Conservation (phyloP, 768 basidiomycete species). For the Arthromyces matolae region DNA sequence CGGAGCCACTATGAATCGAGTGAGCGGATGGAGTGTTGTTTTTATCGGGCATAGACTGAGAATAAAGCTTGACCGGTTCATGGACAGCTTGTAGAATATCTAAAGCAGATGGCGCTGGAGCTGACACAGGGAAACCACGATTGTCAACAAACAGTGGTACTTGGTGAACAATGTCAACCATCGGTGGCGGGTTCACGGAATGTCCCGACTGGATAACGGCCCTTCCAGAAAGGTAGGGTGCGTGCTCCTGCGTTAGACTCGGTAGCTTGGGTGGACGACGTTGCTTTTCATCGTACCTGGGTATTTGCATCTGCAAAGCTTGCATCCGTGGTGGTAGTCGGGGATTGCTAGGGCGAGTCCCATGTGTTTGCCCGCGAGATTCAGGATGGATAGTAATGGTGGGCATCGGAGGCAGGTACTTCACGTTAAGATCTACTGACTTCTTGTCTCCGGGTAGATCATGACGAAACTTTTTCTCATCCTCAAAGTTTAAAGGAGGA, state of each 20-base stretch:
- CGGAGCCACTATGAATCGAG: conserved; percentile 14
- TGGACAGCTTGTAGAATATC: neutral
- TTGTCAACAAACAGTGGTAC: conserved; percentile 11
- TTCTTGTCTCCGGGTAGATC: conserved; percentile 3
- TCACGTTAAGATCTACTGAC: neutral
- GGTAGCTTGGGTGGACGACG: conserved; percentile 10
- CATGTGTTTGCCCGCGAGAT: conserved; percentile 10
- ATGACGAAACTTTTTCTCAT: neutral
- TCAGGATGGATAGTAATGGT: conserved; percentile 5
- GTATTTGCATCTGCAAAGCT: conserved; percentile 16
- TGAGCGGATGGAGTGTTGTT: conserved; percentile 7
- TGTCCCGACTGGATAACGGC: neutral
- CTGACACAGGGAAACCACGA: conserved; percentile 9
- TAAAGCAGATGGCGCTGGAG: conserved; percentile 5
- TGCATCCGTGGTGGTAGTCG: conserved; percentile 20
- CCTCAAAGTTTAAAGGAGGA: neutral
- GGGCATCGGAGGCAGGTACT: neutral
- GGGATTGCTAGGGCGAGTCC: conserved; percentile 10
- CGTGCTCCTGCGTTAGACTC: conserved; percentile 1
- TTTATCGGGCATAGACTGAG: conserved; percentile 1
- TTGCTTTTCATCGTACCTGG: conserved; percentile 14
- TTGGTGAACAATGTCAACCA: conserved; percentile 10
- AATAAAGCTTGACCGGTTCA: neutral
- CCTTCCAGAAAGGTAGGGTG: neutral
- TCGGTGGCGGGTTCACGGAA: conserved; percentile 1